These are phyloP conservation scores for Bryum argenteum DNA, from an alignment of 225 moss, liverwort and hornwort species.

Conservation along the genomic window DNA sequence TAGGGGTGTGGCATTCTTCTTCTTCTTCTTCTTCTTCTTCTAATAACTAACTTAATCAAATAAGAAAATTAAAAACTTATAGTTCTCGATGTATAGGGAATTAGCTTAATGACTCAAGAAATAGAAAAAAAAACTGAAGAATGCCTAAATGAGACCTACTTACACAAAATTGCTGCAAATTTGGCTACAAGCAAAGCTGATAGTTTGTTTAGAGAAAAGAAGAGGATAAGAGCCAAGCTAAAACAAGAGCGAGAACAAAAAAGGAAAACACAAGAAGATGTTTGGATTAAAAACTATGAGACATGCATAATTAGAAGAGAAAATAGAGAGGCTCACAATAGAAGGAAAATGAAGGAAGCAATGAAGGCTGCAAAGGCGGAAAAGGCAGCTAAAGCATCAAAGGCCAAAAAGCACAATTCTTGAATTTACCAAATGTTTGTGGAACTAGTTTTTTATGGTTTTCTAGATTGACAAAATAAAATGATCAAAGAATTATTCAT, in stretches of 20 bases:
- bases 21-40: too few species aligned
- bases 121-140: conserved; percentile 17
- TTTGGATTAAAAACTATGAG: conserved; percentile 35
- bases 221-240: conserved; percentile 37
- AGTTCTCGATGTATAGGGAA: conserved; percentile 17
- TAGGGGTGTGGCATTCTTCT: too few species aligned
- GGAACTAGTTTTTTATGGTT: too few species aligned
- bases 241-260: conserved; percentile 36
- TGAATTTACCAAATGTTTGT: too few species aligned
- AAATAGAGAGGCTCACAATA: not conserved
- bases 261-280: conserved; percentile 28
- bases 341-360: not conserved
- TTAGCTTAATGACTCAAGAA: conserved; percentile 20
- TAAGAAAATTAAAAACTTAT: too few species aligned
- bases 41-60: too few species aligned
- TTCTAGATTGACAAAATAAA: too few species aligned
- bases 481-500: too few species aligned
- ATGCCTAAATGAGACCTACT: conserved; percentile 20
- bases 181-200: not conserved
- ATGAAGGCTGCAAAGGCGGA: not conserved
- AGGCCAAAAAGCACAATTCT: not conserved
- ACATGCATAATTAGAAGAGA: conserved; percentile 30
- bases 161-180: not conserved
- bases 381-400: not conserved
- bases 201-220: conserved; percentile 3